These are phyloP conservation scores for Plasmodium cynomolgi DNA, from an alignment of 169 alveolate genomes.

Conservation along the genomic window DNA sequence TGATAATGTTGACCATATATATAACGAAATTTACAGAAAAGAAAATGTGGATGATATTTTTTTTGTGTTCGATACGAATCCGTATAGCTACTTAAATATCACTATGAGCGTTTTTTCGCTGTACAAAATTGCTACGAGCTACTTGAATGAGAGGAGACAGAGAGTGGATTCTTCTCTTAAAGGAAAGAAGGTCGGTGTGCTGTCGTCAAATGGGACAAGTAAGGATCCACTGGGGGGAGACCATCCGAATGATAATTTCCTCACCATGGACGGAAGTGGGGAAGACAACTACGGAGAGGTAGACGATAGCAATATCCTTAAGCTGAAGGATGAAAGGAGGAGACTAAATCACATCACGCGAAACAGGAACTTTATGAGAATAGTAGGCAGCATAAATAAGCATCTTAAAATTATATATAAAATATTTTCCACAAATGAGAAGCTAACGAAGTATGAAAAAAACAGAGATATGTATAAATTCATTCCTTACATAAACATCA, in stretches of 20 bases:
- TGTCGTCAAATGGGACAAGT: background rate
- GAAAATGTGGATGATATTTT: conserved; percentile 53
- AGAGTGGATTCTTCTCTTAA: background rate
- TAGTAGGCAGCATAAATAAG: conserved; percentile 51
- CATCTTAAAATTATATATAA: conserved; percentile 65
- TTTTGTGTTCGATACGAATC: conserved; percentile 60
- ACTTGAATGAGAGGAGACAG: conserved; percentile 32
- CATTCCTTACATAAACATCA: conserved; percentile 66
- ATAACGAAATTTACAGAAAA: conserved; percentile 29
- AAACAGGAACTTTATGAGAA: conserved; percentile 46
- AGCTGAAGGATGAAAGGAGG: conserved; percentile 67
- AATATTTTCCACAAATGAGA: conserved; percentile 56
- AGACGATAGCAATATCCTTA: conserved; percentile 8
- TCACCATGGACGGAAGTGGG: background rate
- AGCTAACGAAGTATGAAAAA: conserved; percentile 51
- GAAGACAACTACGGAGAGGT: background rate
- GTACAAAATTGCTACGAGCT: conserved; percentile 35
- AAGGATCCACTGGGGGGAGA: background rate
- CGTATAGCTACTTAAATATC: conserved; percentile 56
- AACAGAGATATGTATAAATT: conserved; percentile 28
- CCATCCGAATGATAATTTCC: conserved; percentile 3
- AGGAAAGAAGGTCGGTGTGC: background rate
- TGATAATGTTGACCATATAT: conserved; percentile 51
- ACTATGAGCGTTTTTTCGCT: conserved; percentile 72
- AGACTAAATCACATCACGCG: conserved; percentile 19